phyloP scores from a whole-genome alignment of 441 rosid genomes.

The Jatropha multifida region DNA sequence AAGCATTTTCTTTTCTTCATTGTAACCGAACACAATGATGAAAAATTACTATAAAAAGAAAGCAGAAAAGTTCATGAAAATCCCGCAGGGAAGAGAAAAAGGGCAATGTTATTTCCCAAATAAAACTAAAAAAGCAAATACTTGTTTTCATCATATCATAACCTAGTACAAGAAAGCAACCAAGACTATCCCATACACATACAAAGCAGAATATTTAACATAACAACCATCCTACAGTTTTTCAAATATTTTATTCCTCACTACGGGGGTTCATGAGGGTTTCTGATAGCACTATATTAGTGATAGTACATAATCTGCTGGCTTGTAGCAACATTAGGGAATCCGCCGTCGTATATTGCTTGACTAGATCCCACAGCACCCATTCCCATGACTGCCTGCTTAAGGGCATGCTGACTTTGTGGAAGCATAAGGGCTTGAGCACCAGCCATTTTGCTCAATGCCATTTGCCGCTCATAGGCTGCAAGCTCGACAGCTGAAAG shows the following conservation, averaged over 20 bases:
- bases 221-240: conserved; percentile 5
- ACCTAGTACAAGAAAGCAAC: not conserved
- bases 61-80: not conserved
- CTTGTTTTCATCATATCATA: not conserved
- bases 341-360: conserved; percentile 66
- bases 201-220: not conserved
- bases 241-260: conserved; percentile 27
- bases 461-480: conserved; percentile 61
- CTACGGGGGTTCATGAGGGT: conserved; percentile 1
- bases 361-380: conserved; percentile 57
- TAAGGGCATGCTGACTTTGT: conserved; percentile 63
- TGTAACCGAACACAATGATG: no score
- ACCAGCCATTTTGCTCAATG: conserved; percentile 55
- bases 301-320: conserved; percentile 83
- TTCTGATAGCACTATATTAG: conserved; percentile 23
- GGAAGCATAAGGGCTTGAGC: conserved; percentile 66
- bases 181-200: not conserved
- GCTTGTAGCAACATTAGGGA: conserved; percentile 51
- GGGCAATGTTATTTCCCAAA: not conserved
- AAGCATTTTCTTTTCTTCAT: no score
- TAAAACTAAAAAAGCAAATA: not conserved
- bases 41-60: no score
- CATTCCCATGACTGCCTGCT: conserved; percentile 64
- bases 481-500: conserved; percentile 51
- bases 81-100: not conserved